Base-by-base conservation (phyloP, 2,329 filamentous ascomycete genomes). In the Aspergillus puulaauensis region DNA sequence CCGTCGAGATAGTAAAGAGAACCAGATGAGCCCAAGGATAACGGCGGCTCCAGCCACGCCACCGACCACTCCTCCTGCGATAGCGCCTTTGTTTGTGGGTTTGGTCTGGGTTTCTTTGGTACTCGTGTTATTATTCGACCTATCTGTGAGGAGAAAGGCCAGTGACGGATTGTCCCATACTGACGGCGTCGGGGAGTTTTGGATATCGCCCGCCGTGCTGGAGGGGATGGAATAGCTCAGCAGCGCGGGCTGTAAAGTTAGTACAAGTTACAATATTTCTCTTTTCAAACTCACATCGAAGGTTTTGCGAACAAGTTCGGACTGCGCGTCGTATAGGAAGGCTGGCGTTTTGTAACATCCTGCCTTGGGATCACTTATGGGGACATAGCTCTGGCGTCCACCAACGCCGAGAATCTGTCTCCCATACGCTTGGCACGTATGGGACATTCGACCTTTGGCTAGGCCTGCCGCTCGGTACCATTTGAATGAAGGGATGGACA, bases 401-500 rank as follows among this genome's bases (percentile, higher is more conserved):
- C 56, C 61, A 41, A 63, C 53, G 19, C 59, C 61, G 31, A 63
- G 51, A 2, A 60, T 61, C 19, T 64, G 56, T 37, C 56, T n/a
- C 11, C 62, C 59, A 35, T 59, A 60, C 14, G 54, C 31, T 15
- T 45, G 50, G 23, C 61, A 63, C 24, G 37, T 48, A 31, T 53
- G 61, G 3, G 54, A 60, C 61, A 61, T 61, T 4, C 57, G 59
- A 24, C 55, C 56, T n/a, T 56, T 37, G 4, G 52, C 9, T 5
- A 62, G 61, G 9, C 47, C 39, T 11, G 14, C 48, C 15, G 62
- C 62, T 15, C 23, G 43, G 31, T 57, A 63, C 58, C 62, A 64
- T 43, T 61, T 61, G 44, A 64, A 64, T 0, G 61, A 61, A 1
- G 62, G 62, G 24, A 63, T 61, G 3, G 61, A 61, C 15, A 64